These are phyloP conservation scores for Rutidosis leptorrhynchoides DNA, from an alignment of 129 eudicot genomes.

Conservation along the genomic window DNA sequence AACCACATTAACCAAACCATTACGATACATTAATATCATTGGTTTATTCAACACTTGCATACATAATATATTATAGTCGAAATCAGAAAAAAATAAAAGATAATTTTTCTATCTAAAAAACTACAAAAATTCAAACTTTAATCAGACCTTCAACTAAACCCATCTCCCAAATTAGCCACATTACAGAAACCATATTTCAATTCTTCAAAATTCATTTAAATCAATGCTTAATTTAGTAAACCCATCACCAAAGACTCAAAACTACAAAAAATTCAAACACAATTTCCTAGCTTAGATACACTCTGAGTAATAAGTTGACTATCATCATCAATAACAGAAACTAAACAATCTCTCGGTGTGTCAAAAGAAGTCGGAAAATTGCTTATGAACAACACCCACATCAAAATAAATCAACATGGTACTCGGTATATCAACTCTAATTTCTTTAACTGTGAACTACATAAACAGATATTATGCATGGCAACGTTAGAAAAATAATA, in stretches of 20 bases:
- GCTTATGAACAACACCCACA: conserved; percentile 88
- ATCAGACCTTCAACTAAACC: conserved; percentile 15
- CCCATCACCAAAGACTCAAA: conserved; percentile 12
- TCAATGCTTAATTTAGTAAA: neutral
- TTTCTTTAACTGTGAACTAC: conserved; percentile 78
- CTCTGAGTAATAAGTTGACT: conserved; percentile 10
- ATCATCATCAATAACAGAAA: conserved; percentile 24
- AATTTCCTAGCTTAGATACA: conserved; percentile 38
- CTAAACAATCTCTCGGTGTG: conserved; percentile 79
- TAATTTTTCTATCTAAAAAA: neutral
- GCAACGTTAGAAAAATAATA: too few species aligned
- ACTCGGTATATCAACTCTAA: conserved; percentile 84
- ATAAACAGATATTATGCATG: conserved; percentile 82
- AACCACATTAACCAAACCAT: neutral
- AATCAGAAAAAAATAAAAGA: neutral
- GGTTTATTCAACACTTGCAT: neutral
- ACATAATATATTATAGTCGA: neutral
- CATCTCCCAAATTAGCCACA: conserved; percentile 7
- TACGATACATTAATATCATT: neutral
- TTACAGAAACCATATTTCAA: conserved; percentile 18
- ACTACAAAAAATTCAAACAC: conserved; percentile 16
- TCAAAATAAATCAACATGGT: conserved; percentile 85
- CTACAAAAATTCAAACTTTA: conserved; percentile 22
- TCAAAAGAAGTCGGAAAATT: conserved; percentile 79
- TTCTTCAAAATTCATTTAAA: neutral